These are phyloP conservation scores for Alnus glutinosa DNA, from an alignment of 306 rosid species.

Conservation along the genomic window DNA sequence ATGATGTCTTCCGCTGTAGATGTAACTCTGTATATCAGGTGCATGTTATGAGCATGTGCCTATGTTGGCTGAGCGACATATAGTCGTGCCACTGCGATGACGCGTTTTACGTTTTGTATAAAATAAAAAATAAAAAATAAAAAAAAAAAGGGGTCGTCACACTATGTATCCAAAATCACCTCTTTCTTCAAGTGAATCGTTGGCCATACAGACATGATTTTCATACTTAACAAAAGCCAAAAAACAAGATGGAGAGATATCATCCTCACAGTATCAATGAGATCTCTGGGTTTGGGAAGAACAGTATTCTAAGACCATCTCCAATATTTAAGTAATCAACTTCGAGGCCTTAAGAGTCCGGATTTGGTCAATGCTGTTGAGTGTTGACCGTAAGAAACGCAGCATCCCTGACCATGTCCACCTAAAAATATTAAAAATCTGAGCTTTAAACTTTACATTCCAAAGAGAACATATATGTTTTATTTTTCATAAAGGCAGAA, in stretches of 20 bases:
- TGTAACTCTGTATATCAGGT: no score
- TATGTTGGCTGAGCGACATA: no score
- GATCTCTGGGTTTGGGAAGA: conserved; percentile 89
- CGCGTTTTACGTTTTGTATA: no score
- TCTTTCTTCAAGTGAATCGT: neutral
- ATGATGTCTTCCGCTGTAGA: no score
- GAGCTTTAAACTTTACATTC: no score
- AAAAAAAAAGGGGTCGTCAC: no score
- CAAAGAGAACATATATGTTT: neutral
- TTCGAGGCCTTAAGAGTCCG: conserved; percentile 82
- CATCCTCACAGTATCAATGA: conserved; percentile 73
- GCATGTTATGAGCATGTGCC: no score
- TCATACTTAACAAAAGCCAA: neutral
- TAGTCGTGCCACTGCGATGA: no score
- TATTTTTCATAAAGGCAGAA: neutral
- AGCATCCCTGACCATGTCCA: conserved; percentile 91
- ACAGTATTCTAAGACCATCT: conserved; percentile 92
- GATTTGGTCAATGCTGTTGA: conserved; percentile 68
- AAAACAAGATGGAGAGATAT: conserved; percentile 4
- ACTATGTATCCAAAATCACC: neutral
- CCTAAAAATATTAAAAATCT: conserved; percentile 43
- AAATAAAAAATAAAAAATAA: no score
- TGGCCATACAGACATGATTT: neutral
- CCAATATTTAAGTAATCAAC: conserved; percentile 87
- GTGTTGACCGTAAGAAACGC: conserved; percentile 72